Evolutionary conservation across 2,329 filamentous ascomycete genomes (phyloP).

Genomic region (Drechslerella coelobrocha): DNA sequence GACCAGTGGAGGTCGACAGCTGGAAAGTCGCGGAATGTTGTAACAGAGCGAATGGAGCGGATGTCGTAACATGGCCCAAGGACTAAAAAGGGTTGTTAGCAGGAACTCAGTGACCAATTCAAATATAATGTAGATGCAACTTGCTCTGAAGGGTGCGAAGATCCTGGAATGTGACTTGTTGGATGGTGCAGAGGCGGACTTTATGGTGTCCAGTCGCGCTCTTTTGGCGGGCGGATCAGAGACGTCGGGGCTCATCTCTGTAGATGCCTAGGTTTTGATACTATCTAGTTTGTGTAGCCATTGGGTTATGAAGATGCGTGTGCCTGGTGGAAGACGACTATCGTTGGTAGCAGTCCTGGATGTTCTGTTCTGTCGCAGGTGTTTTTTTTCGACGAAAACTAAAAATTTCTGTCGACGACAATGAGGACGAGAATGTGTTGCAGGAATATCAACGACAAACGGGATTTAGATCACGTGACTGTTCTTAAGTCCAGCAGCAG

Average conservation of each 20-base stretch:
- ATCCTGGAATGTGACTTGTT: constrained; percentile 70
- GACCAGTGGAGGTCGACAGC: constrained; percentile 91
- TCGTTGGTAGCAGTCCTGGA: neutral
- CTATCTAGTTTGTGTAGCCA: neutral
- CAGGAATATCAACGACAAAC: constrained; percentile 8
- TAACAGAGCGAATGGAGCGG: constrained; percentile 82
- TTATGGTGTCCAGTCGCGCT: constrained; percentile 35
- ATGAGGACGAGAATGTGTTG: neutral
- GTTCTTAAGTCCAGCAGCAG: neutral
- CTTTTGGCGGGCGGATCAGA: constrained; percentile 45
- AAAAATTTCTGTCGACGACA: constrained; percentile 29
- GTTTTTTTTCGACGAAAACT: constrained; percentile 13
- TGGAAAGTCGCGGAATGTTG: constrained; percentile 93
- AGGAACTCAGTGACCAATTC: neutral
- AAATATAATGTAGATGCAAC: constrained; percentile 54
- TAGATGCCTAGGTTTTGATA: neutral
- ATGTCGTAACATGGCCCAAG: constrained; percentile 90
- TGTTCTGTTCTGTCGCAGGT: constrained; percentile 9
- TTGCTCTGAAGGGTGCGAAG: constrained; percentile 90
- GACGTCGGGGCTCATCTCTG: constrained; percentile 25
- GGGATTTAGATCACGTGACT: constrained; percentile 5
- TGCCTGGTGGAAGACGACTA: neutral
- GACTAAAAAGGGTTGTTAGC: constrained; percentile 66
- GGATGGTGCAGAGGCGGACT: constrained; percentile 8
- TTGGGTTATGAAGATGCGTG: too few relatives aligned